Conservation (phyloP, 2,329 filamentous ascomycete genomes). For the Pseudopyricularia cyperi region DNA sequence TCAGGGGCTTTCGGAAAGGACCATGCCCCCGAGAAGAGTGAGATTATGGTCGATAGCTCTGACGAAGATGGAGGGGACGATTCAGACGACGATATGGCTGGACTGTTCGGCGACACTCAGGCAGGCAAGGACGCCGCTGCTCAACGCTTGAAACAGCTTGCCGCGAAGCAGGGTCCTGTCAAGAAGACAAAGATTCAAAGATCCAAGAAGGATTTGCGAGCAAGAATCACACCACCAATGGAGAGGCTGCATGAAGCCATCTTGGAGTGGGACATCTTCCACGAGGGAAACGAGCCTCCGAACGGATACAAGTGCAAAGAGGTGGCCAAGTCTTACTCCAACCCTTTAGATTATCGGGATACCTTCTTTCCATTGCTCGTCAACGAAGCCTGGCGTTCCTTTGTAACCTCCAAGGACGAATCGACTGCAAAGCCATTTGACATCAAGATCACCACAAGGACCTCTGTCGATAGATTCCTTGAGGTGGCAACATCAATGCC, state of each 20-base stretch:
- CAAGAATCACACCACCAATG: constrained; percentile 80
- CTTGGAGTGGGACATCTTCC: constrained; percentile 90
- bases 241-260: constrained; percentile 74
- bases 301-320: constrained; percentile 58
- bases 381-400: constrained; percentile 90
- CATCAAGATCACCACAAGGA: constrained; percentile 74
- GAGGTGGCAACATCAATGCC: constrained; percentile 82
- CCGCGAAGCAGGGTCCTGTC: constrained; percentile 54
- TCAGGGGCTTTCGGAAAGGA: constrained; percentile 64
- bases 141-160: constrained; percentile 32
- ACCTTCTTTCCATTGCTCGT: constrained; percentile 86
- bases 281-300: constrained; percentile 75
- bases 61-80: constrained; percentile 65
- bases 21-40: constrained; percentile 58
- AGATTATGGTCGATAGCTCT: constrained; percentile 81
- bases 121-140: constrained; percentile 37
- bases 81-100: constrained; percentile 39
- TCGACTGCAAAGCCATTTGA: constrained; percentile 68
- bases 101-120: constrained; percentile 32
- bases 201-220: constrained; percentile 86
- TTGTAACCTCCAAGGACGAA: constrained; percentile 83
- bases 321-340: constrained; percentile 66
- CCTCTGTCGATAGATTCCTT: constrained; percentile 84
- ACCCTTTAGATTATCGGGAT: constrained; percentile 67
- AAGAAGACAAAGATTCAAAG: constrained; percentile 72